A percentile compares a stretch with the other conserved stretches of the same genome.
These are phyloP conservation scores for Candida namnaoensis DNA, from an alignment of 805 yeast species.

Conservation along the genomic window DNA sequence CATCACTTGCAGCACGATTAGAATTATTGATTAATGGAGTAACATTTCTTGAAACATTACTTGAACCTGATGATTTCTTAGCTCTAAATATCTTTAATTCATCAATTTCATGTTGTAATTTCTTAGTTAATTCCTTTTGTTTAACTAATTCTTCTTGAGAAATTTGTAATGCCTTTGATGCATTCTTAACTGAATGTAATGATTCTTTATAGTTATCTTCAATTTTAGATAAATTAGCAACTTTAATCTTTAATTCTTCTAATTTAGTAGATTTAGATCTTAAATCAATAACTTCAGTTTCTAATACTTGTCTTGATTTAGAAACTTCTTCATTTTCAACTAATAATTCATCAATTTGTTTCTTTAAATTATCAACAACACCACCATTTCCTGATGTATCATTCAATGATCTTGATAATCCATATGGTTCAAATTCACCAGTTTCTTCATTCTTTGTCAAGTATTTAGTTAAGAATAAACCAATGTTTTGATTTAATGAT, in stretches of 20 bases:
- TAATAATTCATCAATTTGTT: slow-evolving; percentile 49
- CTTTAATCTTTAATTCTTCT: slow-evolving; percentile 16
- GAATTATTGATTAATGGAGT: slow-evolving; percentile 15
- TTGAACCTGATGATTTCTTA: slow-evolving; percentile 17
- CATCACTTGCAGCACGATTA: slow-evolving; percentile 17
- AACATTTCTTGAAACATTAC: slow-evolving; percentile 12
- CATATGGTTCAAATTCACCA: slow-evolving; percentile 2
- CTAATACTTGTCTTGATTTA: slow-evolving; percentile 21
- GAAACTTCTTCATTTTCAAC: slow-evolving; percentile 35
- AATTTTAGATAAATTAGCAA: slow-evolving; percentile 28
- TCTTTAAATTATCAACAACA: slow-evolving; percentile 29
- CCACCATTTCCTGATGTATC: slow-evolving; percentile 4
- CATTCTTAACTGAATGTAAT: slow-evolving; percentile 60
- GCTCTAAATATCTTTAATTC: slow-evolving; percentile 52
- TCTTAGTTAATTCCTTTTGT: slow-evolving; percentile 46
- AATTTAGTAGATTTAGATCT: slow-evolving; percentile 6
- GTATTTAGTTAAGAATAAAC: slow-evolving; percentile 18
- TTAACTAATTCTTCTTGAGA: slow-evolving; percentile 65
- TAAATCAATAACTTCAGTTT: slow-evolving; percentile 24
- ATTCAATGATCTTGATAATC: neutral
- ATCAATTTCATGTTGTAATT: slow-evolving; percentile 57
- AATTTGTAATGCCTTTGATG: slow-evolving; percentile 63
- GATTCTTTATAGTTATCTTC: slow-evolving; percentile 70
- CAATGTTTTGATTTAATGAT: slow-evolving; percentile 19
- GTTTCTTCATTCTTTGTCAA: slow-evolving; percentile 9